Percentiles rank a stretch among this genome's conserved stretches.
These are phyloP conservation scores for Clonostachys rosea DNA, from an alignment of 2,329 filamentous ascomycete genomes.

Conservation along the genomic window DNA sequence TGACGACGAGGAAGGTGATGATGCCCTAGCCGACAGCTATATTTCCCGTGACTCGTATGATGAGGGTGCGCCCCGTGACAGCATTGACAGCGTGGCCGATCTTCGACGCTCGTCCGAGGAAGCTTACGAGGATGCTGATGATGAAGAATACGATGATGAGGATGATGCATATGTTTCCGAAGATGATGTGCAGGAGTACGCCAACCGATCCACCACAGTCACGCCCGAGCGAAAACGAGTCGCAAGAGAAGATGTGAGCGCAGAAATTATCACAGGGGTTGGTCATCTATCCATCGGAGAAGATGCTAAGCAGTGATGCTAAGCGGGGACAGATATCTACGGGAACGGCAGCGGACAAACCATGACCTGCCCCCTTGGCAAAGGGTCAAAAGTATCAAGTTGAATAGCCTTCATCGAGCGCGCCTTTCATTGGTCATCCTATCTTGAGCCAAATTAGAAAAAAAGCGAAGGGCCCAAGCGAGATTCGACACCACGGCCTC, in stretches of 20 bases:
- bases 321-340: slow-evolving; percentile 6
- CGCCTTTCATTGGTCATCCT: too few species aligned
- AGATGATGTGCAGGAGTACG: slow-evolving; percentile 32
- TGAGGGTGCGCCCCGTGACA: slow-evolving; percentile 36
- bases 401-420: too few species aligned
- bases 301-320: slow-evolving; percentile 21
- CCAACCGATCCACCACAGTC: slow-evolving; percentile 8
- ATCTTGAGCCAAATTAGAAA: too few species aligned
- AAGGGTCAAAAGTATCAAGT: too few species aligned
- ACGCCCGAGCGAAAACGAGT: slow-evolving; percentile 2
- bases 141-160: slow-evolving; percentile 29
- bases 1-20: slow-evolving; percentile 30
- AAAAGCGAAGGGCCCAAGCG: too few species aligned
- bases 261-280: slow-evolving; percentile 57
- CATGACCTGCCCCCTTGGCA: too few species aligned
- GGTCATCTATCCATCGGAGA: slow-evolving; percentile 44
- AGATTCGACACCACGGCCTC: too few species aligned
- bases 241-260: slow-evolving; percentile 39
- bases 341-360: too few species aligned
- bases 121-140: slow-evolving; percentile 24
- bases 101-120: neutral
- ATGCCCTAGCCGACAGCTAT: slow-evolving; percentile 50
- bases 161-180: slow-evolving; percentile 27
- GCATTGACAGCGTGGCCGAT: slow-evolving; percentile 23
- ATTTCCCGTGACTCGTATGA: slow-evolving; percentile 45